These are phyloP conservation scores for Tremellales sp. DNA, from an alignment of 1,284 basidiomycete genomes.

Conservation along the genomic window DNA sequence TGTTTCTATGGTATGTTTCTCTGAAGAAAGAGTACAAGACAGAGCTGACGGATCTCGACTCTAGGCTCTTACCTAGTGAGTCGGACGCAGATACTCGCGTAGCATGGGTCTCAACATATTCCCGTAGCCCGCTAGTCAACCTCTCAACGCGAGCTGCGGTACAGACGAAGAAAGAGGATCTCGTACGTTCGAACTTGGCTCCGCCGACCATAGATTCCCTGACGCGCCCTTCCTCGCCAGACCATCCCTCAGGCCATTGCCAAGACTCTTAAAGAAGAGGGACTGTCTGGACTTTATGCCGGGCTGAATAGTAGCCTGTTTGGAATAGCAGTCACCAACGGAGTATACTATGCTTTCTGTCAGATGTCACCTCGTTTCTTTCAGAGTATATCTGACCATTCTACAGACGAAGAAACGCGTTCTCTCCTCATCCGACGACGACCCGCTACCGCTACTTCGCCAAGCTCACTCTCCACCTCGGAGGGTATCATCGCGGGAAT, in stretches of 20 bases:
- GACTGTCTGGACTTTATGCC: conserved; percentile 78
- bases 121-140: conserved; percentile 76
- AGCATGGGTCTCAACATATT: conserved; percentile 7
- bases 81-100: conserved; percentile 15
- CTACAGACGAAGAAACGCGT: conserved; percentile 55
- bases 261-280: conserved; percentile 80
- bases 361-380: conserved; percentile 2
- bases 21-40: conserved; percentile 4
- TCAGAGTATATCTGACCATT: not conserved
- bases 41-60: conserved; percentile 3
- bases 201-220: not conserved
- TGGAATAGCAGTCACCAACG: conserved; percentile 92
- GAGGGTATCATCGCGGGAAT: conserved; percentile 89
- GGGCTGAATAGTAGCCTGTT: conserved; percentile 81
- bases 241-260: conserved; percentile 51
- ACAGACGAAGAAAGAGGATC: conserved; percentile 62
- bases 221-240: conserved; percentile 13
- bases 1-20: conserved; percentile 73
- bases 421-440: conserved; percentile 52
- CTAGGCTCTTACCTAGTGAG: conserved; percentile 48
- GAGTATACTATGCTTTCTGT: conserved; percentile 51
- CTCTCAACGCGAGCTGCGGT: conserved; percentile 91
- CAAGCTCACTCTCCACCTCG: conserved; percentile 68
- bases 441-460: conserved; percentile 46
- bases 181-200: conserved; percentile 21